Conservation (phyloP, 78 protist species). For the Chrysochromulina parva region DNA sequence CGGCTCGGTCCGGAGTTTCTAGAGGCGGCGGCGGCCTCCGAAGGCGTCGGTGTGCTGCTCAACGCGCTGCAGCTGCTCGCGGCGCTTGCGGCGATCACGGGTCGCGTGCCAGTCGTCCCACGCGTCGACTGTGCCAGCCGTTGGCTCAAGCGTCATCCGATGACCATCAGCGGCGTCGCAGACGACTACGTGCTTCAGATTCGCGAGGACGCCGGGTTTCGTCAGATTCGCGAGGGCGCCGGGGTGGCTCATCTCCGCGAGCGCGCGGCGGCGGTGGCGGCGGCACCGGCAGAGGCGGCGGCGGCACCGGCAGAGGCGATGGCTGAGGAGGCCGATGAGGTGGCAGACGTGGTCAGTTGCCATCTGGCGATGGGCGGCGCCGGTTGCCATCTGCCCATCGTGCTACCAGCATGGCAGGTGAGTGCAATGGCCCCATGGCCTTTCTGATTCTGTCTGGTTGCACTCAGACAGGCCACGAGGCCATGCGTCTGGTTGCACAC, state of each 20-base stretch:
- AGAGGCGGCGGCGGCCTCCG: not conserved
- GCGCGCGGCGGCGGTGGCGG: no score
- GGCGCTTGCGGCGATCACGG: not conserved
- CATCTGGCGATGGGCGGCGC: slow-evolving; percentile 4
- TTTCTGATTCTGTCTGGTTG: no score
- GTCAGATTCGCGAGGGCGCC: no score
- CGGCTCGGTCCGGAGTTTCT: not conserved
- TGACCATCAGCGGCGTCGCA: not conserved
- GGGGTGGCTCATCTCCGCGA: no score
- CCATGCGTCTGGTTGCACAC: no score
- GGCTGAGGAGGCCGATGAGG: not conserved
- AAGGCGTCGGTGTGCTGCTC: not conserved
- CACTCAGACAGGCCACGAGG: no score
- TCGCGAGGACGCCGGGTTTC: not conserved
- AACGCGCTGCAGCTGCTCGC: not conserved
- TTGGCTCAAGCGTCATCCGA: not conserved
- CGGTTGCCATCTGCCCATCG: not conserved
- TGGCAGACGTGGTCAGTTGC: not conserved
- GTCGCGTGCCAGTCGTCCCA: not conserved
- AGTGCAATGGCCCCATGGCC: no score
- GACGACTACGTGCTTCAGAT: not conserved
- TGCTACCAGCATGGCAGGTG: not conserved
- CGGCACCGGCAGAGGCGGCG: no score
- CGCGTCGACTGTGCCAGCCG: not conserved
- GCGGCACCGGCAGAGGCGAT: no score